Evolutionary conservation across 192 early-diverging fungal species (phyloP), one percentile per base, ranked within the genome.

Genomic region (Linnemannia elongata): DNA sequence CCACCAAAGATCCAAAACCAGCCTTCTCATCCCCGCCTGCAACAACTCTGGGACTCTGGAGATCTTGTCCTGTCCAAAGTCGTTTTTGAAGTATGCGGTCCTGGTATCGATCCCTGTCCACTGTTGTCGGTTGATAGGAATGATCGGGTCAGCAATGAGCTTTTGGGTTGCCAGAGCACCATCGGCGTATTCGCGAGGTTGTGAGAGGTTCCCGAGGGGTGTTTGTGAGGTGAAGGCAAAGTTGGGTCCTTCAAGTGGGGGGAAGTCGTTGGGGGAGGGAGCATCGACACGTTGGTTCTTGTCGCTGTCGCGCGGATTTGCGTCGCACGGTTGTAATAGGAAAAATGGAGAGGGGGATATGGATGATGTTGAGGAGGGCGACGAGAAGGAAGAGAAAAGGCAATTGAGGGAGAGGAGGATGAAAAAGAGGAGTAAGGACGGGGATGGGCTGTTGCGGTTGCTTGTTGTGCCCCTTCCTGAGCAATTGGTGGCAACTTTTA

Each of bases 1-100:
- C 83, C 83, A 86, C 83, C 83, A 86, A 8, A 86, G 60, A 69
- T 86, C 83, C n/a, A 86, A 30, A 4, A 86, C 79, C 55, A 86
- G 66, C 44, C 80, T 47, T 20, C 85, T 10, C 80, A 87, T 81
- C 24, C 85, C 85, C 30, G 85, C 80, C 41, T 87, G 85, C 24
- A 87, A 41, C 15, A 87, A 27, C 35, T 87, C 22, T 27, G 85
- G 44, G 0, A 81, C 72, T 1, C 74, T 78, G 3, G 38, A 60
- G 22, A 87, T 81, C 76, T 71, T 81, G 12, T 78, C 79, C 6
- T 36, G 66, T 8, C 85, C 54, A 63, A 54, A 87, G 5, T 87
- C 30, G 49, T 87, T 81, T 5, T 72, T 77, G 71, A 87, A 87
- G 41, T 87, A 87, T 10, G 66, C 85, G 4, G 79, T 78, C 41